Conservation (phyloP, 1,284 basidiomycete genomes). For the Moesziomyces globuligerus region DNA sequence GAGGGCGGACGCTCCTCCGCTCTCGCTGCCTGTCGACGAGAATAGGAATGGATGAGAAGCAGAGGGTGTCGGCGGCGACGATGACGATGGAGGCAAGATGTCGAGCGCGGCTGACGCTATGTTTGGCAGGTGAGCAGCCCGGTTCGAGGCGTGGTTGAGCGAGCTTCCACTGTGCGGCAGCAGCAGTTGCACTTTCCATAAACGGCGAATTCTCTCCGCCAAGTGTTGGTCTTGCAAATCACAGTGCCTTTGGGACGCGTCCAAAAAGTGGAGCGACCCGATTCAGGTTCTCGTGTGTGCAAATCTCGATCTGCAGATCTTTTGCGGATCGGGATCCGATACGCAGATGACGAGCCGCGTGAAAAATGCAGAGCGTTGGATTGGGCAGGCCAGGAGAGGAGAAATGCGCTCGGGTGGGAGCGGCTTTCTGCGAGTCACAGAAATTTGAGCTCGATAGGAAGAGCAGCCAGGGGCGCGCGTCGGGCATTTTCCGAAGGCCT, state of each 20-base stretch:
- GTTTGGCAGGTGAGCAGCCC: background rate
- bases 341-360: background rate
- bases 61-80: constrained; percentile 2
- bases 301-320: background rate
- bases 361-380: background rate
- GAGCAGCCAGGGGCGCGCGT: background rate
- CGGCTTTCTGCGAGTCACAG: background rate
- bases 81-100: background rate
- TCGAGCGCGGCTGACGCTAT: constrained; percentile 1
- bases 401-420: background rate
- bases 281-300: background rate
- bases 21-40: background rate
- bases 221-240: background rate
- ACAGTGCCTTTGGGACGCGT: no score
- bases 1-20: constrained; percentile 9
- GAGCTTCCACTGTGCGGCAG: constrained; percentile 1
- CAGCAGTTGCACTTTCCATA: background rate
- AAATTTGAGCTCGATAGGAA: background rate
- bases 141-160: background rate
- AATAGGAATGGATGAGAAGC: background rate
- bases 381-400: background rate
- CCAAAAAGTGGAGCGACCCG: background rate
- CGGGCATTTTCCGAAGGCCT: background rate
- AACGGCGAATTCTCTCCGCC: background rate
- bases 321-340: background rate